Percentiles rank a stretch among this genome's conserved stretches.
Conservation (phyloP, 208 protist species). For the Phytomonas serpens region DNA sequence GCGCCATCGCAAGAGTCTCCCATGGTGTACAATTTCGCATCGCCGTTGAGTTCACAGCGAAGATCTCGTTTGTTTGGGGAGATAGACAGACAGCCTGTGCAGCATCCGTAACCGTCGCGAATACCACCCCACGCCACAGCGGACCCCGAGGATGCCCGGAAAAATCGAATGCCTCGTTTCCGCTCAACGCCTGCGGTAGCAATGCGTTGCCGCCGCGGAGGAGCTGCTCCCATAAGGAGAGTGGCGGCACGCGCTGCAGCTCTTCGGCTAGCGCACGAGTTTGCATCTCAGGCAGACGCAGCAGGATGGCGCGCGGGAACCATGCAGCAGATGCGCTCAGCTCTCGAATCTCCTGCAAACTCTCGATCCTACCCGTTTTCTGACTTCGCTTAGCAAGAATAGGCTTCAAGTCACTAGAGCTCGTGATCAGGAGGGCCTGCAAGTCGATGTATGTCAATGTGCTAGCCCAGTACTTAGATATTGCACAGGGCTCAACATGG, state of each 20-base stretch:
- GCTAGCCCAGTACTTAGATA: constrained; percentile 71
- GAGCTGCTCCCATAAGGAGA: constrained; percentile 41
- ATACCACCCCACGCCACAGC: constrained; percentile 34
- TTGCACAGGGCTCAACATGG: constrained; percentile 68
- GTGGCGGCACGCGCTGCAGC: constrained; percentile 22
- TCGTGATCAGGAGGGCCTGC: constrained; percentile 63
- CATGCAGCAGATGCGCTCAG: constrained; percentile 28
- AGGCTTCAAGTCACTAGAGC: constrained; percentile 38
- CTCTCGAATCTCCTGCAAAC: constrained; percentile 59
- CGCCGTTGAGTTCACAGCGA: constrained; percentile 35
- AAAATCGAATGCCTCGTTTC: constrained; percentile 16
- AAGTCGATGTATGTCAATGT: constrained; percentile 52
- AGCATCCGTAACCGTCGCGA: constrained; percentile 54
- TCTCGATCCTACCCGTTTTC: constrained; percentile 50
- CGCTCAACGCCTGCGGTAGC: constrained; percentile 25
- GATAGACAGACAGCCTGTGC: constrained; percentile 53
- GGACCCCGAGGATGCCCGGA: constrained; percentile 15
- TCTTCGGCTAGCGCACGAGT: constrained; percentile 33
- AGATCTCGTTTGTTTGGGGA: constrained; percentile 62
- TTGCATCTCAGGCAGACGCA: constrained; percentile 36
- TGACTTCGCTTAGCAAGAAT: constrained; percentile 64
- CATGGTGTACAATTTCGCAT: constrained; percentile 43
- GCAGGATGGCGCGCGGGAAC: constrained; percentile 35
- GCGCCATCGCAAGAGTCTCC: constrained; percentile 21
- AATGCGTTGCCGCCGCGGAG: constrained; percentile 38